Base-by-base conservation (phyloP, 768 basidiomycete species). In the Ramaria rubella region DNA sequence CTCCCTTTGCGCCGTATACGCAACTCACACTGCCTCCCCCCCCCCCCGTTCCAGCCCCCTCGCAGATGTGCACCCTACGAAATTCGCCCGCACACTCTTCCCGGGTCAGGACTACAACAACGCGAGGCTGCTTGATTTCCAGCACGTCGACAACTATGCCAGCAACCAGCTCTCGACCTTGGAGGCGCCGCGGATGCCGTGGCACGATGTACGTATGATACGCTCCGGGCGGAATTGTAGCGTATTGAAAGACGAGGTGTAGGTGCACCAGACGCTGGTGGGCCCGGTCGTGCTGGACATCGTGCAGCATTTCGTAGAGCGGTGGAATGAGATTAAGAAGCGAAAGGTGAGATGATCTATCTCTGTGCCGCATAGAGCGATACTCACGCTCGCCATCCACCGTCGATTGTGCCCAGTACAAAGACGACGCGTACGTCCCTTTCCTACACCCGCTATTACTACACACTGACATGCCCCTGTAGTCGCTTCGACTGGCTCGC, bases 251-350 rank as follows among this genome's bases (percentile, higher is more conserved):
- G 11, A 5, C 23, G 2, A n/a, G 19, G 33, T 14, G 5, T 66
- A 87, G 85, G 79, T 87, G 12, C 93, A 94, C 67, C 88, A 90
- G 85, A 92, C 90, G 4, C 71, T 94, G 23, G 73, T 77, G 14
- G 96, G 87, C 6, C 80, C 90, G 1, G 83, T 80, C 15, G 94
- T 96, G 4, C 76, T 98, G 55, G 96, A 99, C 65, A 81, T 98
- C 19, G 81, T 85, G 14, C 94, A 96, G 69, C 94, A 96, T 73
- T 99, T 95, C 59, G 74, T 87, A 12, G 95, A 97, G 69, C 77
- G 91, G 21, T 93, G 90, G 90, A 93, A 94, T 64, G 89, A 91
- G 64, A 72, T 94, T 60, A 92, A 92, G 78, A 85, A 82, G 65
- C 80, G 88, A 64, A 94, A 84, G 74, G 86, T 83, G 63, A 43